A percentile compares a stretch with the other conserved stretches of the same genome.
Conservation (phyloP, 768 basidiomycete genomes). For the Grammothele lineata region DNA sequence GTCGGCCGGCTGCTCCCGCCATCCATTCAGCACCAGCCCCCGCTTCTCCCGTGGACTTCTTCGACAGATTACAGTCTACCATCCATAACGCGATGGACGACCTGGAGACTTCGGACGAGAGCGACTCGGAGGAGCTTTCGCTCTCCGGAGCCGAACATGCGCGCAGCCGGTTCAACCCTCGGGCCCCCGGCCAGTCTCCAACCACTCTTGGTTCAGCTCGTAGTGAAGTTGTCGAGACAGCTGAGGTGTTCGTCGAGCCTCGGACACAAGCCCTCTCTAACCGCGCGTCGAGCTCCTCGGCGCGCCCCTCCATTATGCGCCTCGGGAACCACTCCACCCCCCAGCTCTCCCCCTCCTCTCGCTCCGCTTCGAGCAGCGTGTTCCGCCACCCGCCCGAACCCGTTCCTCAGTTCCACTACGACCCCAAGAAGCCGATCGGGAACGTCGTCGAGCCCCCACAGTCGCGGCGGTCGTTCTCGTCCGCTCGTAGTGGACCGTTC, state of each 20-base stretch:
- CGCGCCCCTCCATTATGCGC: constrained; percentile 50
- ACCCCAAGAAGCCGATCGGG: constrained; percentile 47
- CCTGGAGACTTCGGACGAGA: constrained; percentile 54
- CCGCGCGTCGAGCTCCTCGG: constrained; percentile 17
- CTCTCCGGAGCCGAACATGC: constrained; percentile 11
- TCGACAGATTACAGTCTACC: constrained; percentile 63
- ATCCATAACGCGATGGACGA: constrained; percentile 70
- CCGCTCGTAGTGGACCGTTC: constrained; percentile 6
- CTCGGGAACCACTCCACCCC: constrained; percentile 71
- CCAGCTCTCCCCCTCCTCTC: constrained; percentile 39
- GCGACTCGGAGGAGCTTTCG: constrained; percentile 21
- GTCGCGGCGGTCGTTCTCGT: constrained; percentile 36
- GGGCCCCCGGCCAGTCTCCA: constrained; percentile 4
- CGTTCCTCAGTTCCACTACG: constrained; percentile 24
- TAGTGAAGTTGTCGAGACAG: constrained; percentile 4
- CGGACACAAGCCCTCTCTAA: constrained; percentile 33
- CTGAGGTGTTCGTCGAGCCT: constrained; percentile 28
- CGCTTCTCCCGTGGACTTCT: constrained; percentile 66
- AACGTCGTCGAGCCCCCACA: constrained; percentile 41
- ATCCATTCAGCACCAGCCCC: constrained; percentile 62
- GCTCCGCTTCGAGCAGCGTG: background rate
- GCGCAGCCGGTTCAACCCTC: constrained; percentile 9
- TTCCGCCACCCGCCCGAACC: constrained; percentile 2
- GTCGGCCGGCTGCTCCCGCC: constrained; percentile 36
- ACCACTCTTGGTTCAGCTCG: too few species aligned